Evolutionary conservation across 768 basidiomycete species (phyloP).

Genomic region (Rhodosporidiobolus odoratus): DNA sequence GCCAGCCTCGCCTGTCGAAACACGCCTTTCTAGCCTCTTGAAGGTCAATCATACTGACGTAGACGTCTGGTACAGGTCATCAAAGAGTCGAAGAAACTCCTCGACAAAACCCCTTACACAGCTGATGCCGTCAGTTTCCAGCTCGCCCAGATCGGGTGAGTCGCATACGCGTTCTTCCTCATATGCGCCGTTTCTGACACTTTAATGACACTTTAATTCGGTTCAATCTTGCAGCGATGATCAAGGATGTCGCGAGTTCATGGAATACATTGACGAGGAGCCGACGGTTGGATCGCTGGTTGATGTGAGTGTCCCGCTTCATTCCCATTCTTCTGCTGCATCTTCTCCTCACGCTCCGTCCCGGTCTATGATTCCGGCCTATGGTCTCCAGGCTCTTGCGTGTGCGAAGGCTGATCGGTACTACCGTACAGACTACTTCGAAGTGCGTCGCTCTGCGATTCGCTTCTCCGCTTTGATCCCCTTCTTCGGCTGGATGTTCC

Average conservation of each 20-base stretch:
- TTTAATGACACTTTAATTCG: too few species aligned
- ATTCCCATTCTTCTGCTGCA: conserved; percentile 23
- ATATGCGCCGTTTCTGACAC: too few species aligned
- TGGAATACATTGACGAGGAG: conserved; percentile 47
- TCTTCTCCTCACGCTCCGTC: neutral
- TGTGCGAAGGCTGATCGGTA: too few species aligned
- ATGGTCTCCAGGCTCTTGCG: too few species aligned
- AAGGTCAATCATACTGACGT: too few species aligned
- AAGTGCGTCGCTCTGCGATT: too few species aligned
- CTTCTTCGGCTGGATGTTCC: too few species aligned
- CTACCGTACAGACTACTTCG: neutral
- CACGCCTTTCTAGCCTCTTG: too few species aligned
- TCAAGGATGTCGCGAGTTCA: conserved; percentile 46
- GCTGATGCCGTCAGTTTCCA: conserved; percentile 46
- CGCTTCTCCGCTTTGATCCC: too few species aligned
- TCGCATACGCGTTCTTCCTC: too few species aligned
- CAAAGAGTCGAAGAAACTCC: conserved; percentile 9
- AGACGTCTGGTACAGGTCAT: conserved; percentile 6
- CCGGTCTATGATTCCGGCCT: too few species aligned
- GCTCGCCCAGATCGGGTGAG: conserved; percentile 43
- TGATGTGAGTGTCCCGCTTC: conserved; percentile 45
- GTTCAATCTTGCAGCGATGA: too few species aligned
- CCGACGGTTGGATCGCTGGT: conserved; percentile 47
- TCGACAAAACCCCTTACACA: conserved; percentile 34
- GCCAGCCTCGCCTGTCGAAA: neutral